Evolutionary conservation across 1,284 basidiomycete species (phyloP).

Genomic region (Apiotrichum veenhuisii): DNA sequence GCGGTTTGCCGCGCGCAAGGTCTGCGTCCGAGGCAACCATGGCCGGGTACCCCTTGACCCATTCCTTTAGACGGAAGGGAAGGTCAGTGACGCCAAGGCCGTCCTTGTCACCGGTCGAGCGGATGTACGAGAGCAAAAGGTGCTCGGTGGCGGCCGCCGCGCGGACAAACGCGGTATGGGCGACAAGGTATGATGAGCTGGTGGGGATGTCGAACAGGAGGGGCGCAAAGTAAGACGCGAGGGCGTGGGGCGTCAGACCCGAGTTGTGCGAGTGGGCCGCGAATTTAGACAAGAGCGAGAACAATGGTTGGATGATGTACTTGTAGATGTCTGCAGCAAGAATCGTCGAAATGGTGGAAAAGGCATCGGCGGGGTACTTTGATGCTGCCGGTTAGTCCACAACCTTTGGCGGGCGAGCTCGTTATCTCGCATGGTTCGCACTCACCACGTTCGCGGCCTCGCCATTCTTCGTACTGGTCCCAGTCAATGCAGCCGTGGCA

Average conservation of each 20-base stretch:
- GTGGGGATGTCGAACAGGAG: conserved; percentile 62
- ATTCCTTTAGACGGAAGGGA: conserved; percentile 72
- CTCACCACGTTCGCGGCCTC: conserved; percentile 70
- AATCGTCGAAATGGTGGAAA: conserved; percentile 56
- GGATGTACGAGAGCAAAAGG: conserved; percentile 74
- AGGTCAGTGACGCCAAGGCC: conserved; percentile 60
- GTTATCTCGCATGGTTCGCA: background rate
- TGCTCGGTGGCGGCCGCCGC: conserved; percentile 82
- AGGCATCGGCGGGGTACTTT: conserved; percentile 66
- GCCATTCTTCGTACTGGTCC: conserved; percentile 72
- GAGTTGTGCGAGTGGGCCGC: conserved; percentile 73
- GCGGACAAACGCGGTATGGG: conserved; percentile 75
- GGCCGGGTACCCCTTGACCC: conserved; percentile 77
- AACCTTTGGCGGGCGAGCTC: too few species aligned
- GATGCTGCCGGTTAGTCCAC: conserved; percentile 51
- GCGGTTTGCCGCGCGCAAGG: conserved; percentile 53
- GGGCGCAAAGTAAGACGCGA: conserved; percentile 83
- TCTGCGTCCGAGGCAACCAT: conserved; percentile 56
- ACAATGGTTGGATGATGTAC: conserved; percentile 62
- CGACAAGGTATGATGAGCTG: conserved; percentile 63
- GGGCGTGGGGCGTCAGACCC: conserved; percentile 74
- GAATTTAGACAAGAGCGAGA: conserved; percentile 71
- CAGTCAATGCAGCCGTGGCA: conserved; percentile 69
- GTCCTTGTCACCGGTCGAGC: conserved; percentile 63
- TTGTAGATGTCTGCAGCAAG: conserved; percentile 54